phyloP scores from a whole-genome alignment of 106 monocot species.

The Platanthera guangdongensis region DNA sequence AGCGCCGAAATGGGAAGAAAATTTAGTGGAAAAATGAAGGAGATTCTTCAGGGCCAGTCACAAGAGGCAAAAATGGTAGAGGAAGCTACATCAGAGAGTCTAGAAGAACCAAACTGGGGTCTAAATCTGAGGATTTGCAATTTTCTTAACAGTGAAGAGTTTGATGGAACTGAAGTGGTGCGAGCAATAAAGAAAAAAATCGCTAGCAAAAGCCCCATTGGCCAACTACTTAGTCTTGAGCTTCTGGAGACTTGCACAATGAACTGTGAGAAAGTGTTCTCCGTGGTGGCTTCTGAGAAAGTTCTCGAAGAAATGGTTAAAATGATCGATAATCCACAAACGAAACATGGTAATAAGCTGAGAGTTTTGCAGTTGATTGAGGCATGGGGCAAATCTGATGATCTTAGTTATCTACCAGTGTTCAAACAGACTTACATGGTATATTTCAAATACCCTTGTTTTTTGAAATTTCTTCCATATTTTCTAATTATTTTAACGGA shows the following conservation, averaged over 20 bases:
- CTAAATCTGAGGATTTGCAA: conserved; percentile 63
- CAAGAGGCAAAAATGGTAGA: conserved; percentile 74
- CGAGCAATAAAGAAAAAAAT: conserved; percentile 77
- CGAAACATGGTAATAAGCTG: conserved; percentile 26
- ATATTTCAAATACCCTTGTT: not conserved
- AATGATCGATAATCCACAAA: conserved; percentile 65
- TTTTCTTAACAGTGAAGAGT: conserved; percentile 51
- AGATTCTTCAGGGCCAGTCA: conserved; percentile 56
- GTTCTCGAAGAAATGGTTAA: conserved; percentile 70
- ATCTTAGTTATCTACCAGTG: conserved; percentile 65
- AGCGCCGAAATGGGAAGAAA: conserved; percentile 57
- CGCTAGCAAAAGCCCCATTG: conserved; percentile 22
- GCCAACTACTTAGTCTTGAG: conserved; percentile 54
- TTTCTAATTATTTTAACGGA: not conserved
- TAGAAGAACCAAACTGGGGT: conserved; percentile 73
- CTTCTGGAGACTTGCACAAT: conserved; percentile 68
- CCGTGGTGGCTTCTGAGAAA: conserved; percentile 70
- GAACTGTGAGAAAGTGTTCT: conserved; percentile 84
- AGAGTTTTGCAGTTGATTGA: conserved; percentile 60
- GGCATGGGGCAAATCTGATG: conserved; percentile 73
- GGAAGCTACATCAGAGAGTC: conserved; percentile 63
- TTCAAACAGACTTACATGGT: conserved; percentile 74
- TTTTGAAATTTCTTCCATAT: not conserved
- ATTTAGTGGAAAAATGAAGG: conserved; percentile 72
- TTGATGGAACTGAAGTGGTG: conserved; percentile 60